Evolutionary conservation across 1,284 basidiomycete species (phyloP).

Genomic region (Termitomyces sp.): DNA sequence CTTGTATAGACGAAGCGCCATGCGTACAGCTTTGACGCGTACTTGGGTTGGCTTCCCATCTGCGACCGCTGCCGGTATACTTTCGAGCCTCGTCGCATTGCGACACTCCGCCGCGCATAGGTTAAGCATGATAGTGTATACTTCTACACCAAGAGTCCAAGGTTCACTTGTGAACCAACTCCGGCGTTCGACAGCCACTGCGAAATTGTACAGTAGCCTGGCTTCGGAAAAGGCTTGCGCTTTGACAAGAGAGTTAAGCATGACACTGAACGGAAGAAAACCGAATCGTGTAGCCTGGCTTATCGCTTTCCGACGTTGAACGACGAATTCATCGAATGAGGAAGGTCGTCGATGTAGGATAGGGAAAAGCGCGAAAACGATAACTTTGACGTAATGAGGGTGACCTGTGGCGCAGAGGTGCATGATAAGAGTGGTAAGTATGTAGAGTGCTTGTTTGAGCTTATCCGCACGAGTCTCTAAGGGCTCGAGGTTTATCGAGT

Average conservation of each 20-base stretch:
- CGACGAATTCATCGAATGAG: background rate
- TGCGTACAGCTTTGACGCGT: background rate
- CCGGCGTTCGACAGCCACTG: slow-evolving; percentile 46
- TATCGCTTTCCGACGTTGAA: slow-evolving; percentile 24
- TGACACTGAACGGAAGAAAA: slow-evolving; percentile 49
- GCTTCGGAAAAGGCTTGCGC: slow-evolving; percentile 50
- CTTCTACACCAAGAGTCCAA: slow-evolving; percentile 60
- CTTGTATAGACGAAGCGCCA: slow-evolving; percentile 5
- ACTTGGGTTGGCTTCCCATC: background rate
- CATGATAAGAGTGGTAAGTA: slow-evolving; percentile 48
- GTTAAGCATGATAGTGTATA: slow-evolving; percentile 69
- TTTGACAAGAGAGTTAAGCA: slow-evolving; percentile 60
- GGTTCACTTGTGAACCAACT: slow-evolving; percentile 42
- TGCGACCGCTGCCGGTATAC: background rate
- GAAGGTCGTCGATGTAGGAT: slow-evolving; percentile 32
- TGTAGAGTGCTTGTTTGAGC: slow-evolving; percentile 32
- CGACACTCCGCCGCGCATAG: slow-evolving; percentile 49
- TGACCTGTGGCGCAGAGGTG: slow-evolving; percentile 49
- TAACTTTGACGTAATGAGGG: slow-evolving; percentile 34
- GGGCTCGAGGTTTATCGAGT: background rate
- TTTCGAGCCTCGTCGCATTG: slow-evolving; percentile 7
- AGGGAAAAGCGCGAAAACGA: slow-evolving; percentile 52
- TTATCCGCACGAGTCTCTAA: background rate
- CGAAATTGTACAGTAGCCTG: slow-evolving; percentile 60
- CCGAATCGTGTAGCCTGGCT: slow-evolving; percentile 45